Conservation (phyloP, 2,329 filamentous ascomycete species). For the Hypoxylon sp. region DNA sequence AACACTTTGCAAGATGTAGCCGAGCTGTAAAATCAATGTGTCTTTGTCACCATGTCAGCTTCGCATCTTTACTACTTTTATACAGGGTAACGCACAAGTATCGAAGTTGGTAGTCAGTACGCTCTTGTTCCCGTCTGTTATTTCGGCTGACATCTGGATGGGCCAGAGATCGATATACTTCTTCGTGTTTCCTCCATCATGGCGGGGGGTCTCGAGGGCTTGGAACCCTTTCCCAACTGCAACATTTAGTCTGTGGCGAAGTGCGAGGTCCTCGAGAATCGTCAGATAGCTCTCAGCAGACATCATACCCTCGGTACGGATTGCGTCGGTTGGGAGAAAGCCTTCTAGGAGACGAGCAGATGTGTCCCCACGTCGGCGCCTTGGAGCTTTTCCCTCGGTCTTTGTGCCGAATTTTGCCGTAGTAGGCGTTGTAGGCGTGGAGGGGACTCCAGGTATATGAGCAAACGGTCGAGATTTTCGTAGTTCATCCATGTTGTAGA, state of each 20-base stretch:
- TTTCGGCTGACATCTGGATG: constrained; percentile 90
- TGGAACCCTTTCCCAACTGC: constrained; percentile 85
- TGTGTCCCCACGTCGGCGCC: constrained; percentile 60
- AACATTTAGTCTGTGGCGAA: constrained; percentile 82
- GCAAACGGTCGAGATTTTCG: constrained; percentile 65
- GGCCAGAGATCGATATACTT: constrained; percentile 90
- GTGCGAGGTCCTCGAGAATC: constrained; percentile 80
- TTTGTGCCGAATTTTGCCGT: constrained; percentile 46
- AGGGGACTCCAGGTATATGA: constrained; percentile 61
- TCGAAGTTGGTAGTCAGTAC: constrained; percentile 89
- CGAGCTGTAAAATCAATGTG: constrained; percentile 83
- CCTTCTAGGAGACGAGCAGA: constrained; percentile 64
- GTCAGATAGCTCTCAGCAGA: constrained; percentile 79
- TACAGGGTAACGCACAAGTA: constrained; percentile 70
- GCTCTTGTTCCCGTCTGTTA: constrained; percentile 70
- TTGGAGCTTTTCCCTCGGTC: constrained; percentile 42
- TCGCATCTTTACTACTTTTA: not conserved
- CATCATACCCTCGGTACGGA: constrained; percentile 72
- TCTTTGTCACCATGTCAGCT: constrained; percentile 51
- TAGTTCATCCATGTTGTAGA: constrained; percentile 82
- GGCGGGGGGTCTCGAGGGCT: constrained; percentile 73
- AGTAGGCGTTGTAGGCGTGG: constrained; percentile 48
- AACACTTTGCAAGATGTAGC: constrained; percentile 83
- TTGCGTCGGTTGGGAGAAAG: constrained; percentile 72
- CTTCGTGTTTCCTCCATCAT: constrained; percentile 66